Evolutionary conservation across 331 rosid species (phyloP).

Genomic region (Quercus tomentella): DNA sequence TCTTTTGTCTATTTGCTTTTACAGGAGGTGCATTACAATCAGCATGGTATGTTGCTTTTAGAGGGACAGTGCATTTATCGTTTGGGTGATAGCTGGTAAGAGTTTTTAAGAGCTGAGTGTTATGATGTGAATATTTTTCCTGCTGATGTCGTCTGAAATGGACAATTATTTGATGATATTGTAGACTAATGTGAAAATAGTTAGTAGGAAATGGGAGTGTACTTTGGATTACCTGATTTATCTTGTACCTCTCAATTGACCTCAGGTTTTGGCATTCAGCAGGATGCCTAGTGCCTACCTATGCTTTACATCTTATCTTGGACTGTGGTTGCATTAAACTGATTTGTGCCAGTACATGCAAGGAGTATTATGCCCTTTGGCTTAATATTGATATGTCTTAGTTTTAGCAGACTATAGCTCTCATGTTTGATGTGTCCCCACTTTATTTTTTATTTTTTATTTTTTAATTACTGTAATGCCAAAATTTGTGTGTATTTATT

Average conservation of each 20-base stretch:
- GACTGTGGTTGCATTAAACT: not conserved
- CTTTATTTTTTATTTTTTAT: not conserved
- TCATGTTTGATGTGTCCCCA: not conserved
- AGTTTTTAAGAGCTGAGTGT: not conserved
- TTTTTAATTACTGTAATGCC: not conserved
- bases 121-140: not conserved
- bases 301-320: not conserved
- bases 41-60: slow-evolving; percentile 80
- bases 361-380: not conserved
- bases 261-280: not conserved
- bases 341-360: not conserved
- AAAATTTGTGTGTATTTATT: not conserved
- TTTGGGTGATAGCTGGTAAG: slow-evolving; percentile 86
- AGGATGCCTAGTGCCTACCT: not conserved
- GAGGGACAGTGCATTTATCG: slow-evolving; percentile 96
- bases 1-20: slow-evolving; percentile 18
- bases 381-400: not conserved
- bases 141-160: not conserved
- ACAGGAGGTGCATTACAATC: slow-evolving; percentile 95
- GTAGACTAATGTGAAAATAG: not conserved
- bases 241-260: not conserved
- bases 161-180: not conserved
- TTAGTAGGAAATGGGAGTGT: not conserved
- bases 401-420: not conserved
- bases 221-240: not conserved